Base-by-base conservation (phyloP, 192 early-diverging fungal species). In the Coemansia guatemalensis region DNA sequence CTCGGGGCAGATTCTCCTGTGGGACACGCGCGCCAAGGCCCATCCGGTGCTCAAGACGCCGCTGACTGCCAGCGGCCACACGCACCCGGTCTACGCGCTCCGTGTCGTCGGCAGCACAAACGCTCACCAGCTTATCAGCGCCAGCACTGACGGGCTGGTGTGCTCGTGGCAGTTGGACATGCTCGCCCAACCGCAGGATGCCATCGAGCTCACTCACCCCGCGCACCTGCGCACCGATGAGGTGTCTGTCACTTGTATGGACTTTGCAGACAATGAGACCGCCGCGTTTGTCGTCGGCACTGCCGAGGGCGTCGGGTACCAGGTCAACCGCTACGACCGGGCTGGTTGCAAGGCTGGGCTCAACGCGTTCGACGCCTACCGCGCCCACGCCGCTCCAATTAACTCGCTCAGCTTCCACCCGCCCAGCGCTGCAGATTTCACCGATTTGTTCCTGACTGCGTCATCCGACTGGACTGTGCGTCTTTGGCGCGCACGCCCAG, bases 131-230 rank as follows among this genome's bases (percentile, higher is more conserved):
- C 77, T 99, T 32, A 82, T 99, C 29, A 90, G 91, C 44, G 93
- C 91, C 22, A 92, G 90, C 53, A 95, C 93, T n/a, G 98, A 99
- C 77, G 98, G 98, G 8, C 80, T 93, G 56, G 88, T 98, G 17
- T 98, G 96, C 74, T 84, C 92, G 30, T 99, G 98, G 98, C 91
- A 92, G 73, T 79, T 98, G 67, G 96, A 99, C 75, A 97, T 95
- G 93, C 82, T 98, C n/a, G 92, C 93, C 6, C 91, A 95, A 61
- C 97, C 97, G 33, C 90, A 93, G 86, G 96, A 98, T 77, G 83
- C 84, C 25, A 64, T 97, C 30, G 89, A 96, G 68, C 72, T 98
- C 27, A 71, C 90, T 8, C 87, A 90, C 64, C 83, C 89, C 2
- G 72, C 85, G 0, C 90, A 92, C 71, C 75, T 85, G 12, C 91